Conservation (phyloP, 129 eudicot genomes). For the Flaveria ramosissima region DNA sequence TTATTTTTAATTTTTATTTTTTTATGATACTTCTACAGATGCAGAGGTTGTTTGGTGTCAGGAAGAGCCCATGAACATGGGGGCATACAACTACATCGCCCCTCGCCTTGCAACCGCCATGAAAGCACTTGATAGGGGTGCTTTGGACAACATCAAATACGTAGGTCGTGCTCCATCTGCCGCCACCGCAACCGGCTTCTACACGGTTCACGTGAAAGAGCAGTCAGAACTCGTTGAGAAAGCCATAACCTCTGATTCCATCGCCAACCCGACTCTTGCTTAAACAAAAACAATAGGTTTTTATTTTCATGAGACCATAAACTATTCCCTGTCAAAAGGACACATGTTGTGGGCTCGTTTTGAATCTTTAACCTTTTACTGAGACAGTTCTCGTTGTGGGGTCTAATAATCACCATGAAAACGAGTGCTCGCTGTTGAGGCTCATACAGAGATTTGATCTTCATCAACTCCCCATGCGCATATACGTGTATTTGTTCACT, state of each 20-base stretch:
- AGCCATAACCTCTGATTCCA: slow-evolving; percentile 26
- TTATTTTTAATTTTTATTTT: neutral
- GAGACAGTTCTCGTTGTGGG: neutral
- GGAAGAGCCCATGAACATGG: slow-evolving; percentile 36
- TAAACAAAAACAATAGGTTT: slow-evolving; percentile 1
- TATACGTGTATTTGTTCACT: neutral
- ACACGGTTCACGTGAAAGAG: slow-evolving; percentile 26
- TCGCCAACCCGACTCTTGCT: slow-evolving; percentile 17
- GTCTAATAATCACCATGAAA: slow-evolving; percentile 5
- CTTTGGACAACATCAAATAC: slow-evolving; percentile 23
- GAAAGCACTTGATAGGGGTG: slow-evolving; percentile 31
- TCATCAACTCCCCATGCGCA: neutral
- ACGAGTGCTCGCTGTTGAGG: slow-evolving; percentile 2
- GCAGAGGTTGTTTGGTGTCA: slow-evolving; percentile 35
- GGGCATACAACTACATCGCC: slow-evolving; percentile 28
- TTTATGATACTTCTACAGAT: slow-evolving; percentile 16
- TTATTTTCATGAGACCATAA: neutral
- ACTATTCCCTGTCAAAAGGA: neutral
- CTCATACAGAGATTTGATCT: neutral
- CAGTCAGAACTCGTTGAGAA: slow-evolving; percentile 31
- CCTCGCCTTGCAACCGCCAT: slow-evolving; percentile 35
- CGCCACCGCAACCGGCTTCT: slow-evolving; percentile 31
- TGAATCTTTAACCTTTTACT: neutral
- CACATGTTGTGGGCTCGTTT: neutral
- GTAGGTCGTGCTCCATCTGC: slow-evolving; percentile 32